Evolutionary conservation across 495 filamentous ascomycete species (phyloP), one percentile per base, ranked within the genome.

Genomic region (Penicillium canariense): DNA sequence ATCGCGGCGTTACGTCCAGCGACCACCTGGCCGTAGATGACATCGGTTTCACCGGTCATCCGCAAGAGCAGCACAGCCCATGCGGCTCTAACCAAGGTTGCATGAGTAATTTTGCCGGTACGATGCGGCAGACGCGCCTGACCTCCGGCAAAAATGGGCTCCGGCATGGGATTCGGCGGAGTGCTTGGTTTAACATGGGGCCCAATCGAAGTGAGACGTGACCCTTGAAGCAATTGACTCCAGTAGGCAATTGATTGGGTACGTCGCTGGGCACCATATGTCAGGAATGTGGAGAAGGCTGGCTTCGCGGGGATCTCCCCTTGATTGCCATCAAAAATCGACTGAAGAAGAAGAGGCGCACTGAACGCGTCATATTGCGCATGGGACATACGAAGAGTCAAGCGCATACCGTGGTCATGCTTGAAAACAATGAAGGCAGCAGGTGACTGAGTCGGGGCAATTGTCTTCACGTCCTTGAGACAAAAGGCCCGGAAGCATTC

Each of bases 11-110:
- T 66, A 17, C 72, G 58, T 5, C 71, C 72, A 10, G 66, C 55
- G n/a, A 69, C 60, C 2, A 61, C 60, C 23, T 61, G 59, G 17
- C 69, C 68, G 44, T 69, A 72, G 20, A 68, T 50, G 22, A 73
- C 55, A 55, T 73, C 70, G 14, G 40, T 38, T 14, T 48, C 44
- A 12, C 50, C 40, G 8, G 59, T 51, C 23, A 59, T 52, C 0
- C 28, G 14, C 11, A 63, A 60, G 25, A 68, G 48, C 14, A 71
- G 51, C 1, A 72, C n/a, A 25, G 72, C 62, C 68, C 69, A 72
- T 0, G 71, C 71, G 10, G 68, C 59, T n/a, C 61, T 60, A 12
- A 73, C 42, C 12, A 69, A 30, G 10, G 60, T 66, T 6, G 68
- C 70, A 6, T 56, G 40, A 3, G 72, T 57, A 28, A 57, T 30